Conservation (phyloP, 192 early-diverging fungal genomes). For the Linnemannia hyalina region DNA sequence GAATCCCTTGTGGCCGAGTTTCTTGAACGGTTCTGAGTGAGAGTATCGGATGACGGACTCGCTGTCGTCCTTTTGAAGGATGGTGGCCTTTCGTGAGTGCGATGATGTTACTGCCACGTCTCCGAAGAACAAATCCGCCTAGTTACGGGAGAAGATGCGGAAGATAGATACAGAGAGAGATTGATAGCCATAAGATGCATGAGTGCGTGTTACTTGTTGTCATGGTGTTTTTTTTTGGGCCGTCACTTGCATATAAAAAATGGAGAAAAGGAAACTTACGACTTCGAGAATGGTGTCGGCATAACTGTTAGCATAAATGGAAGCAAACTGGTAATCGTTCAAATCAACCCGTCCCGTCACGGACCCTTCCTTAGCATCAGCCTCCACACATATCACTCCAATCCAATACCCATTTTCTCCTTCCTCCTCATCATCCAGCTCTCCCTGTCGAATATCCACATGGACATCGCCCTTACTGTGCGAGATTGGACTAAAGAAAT, state of each 20-base stretch:
- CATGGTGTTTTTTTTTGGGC: neutral
- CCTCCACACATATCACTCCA: neutral
- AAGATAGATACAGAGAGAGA: too few relatives aligned
- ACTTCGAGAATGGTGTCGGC: constrained; percentile 3
- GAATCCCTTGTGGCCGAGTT: neutral
- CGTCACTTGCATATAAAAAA: neutral
- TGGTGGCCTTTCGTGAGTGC: neutral
- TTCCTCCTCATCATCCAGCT: neutral
- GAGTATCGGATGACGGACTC: neutral
- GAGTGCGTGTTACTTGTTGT: too few relatives aligned
- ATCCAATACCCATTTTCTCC: neutral
- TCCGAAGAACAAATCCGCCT: neutral
- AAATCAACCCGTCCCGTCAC: neutral
- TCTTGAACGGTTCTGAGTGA: neutral
- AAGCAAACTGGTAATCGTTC: neutral
- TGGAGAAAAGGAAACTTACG: neutral
- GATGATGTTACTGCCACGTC: neutral
- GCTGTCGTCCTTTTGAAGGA: neutral
- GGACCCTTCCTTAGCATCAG: neutral
- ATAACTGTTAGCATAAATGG: neutral
- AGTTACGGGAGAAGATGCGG: neutral
- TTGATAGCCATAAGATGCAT: too few relatives aligned
- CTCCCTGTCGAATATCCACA: neutral
- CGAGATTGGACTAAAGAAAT: neutral
- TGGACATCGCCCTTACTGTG: neutral